Percentiles rank a stretch among this genome's conserved stretches.
phyloP scores from a whole-genome alignment of 768 basidiomycete species.

The Mycena vitilis region DNA sequence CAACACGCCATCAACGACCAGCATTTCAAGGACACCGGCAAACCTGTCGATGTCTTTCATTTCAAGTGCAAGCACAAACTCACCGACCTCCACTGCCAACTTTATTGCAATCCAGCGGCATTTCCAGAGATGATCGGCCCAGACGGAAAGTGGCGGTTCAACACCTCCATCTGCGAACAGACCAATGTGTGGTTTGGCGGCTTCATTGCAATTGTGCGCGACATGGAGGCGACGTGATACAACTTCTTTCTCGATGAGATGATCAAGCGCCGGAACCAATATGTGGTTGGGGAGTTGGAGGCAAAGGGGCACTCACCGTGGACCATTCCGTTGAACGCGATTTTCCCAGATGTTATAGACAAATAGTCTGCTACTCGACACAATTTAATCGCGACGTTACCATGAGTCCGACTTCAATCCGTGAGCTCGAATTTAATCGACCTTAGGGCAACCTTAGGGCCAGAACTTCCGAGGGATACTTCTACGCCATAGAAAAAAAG shows the following conservation, averaged over 20 bases:
- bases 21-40: constrained; percentile 15
- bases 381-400: too few species aligned
- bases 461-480: too few species aligned
- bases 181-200: neutral
- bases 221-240: neutral
- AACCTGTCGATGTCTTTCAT: constrained; percentile 35
- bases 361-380: too few species aligned
- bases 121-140: neutral
- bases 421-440: too few species aligned
- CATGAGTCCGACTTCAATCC: too few species aligned
- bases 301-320: neutral
- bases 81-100: constrained; percentile 29
- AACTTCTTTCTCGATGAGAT: neutral
- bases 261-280: neutral
- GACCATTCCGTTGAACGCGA: too few species aligned
- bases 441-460: too few species aligned
- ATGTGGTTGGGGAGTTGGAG: neutral
- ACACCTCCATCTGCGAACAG: constrained; percentile 2
- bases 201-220: neutral
- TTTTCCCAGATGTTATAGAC: too few species aligned
- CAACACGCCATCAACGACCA: constrained; percentile 8
- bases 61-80: constrained; percentile 34
- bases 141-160: neutral
- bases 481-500: too few species aligned
- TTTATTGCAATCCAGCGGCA: constrained; percentile 29